Evolutionary conservation across 805 yeast genomes (phyloP).

Genomic region (Wickerhamomyces chambardii): DNA sequence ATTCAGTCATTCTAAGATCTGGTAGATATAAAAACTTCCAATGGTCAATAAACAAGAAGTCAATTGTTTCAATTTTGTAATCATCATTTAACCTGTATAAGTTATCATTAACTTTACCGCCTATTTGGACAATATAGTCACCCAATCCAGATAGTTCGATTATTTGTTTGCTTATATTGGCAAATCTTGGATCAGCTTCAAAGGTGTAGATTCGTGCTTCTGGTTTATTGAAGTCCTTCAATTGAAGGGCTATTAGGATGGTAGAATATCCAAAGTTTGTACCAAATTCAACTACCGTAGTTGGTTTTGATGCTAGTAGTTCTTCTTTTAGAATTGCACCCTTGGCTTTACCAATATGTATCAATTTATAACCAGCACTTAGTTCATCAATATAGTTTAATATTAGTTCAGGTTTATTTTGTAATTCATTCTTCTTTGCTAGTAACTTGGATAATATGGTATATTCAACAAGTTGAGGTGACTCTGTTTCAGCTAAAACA

Average conservation of each 20-base stretch:
- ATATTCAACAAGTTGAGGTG: too few relatives aligned
- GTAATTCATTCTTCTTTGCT: conserved; percentile 1
- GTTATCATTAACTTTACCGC: conserved; percentile 8
- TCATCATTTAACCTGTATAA: conserved; percentile 2
- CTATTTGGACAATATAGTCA: conserved; percentile 6
- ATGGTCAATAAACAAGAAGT: conserved; percentile 32
- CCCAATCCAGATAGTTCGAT: conserved; percentile 12
- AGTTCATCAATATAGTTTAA: conserved; percentile 8
- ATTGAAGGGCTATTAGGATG: conserved; percentile 9
- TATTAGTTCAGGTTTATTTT: conserved; percentile 8
- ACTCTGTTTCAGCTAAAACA: too few relatives aligned
- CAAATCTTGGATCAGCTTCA: conserved; percentile 7
- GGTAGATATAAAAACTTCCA: conserved; percentile 28
- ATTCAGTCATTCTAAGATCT: conserved; percentile 31
- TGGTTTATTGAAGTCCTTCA: conserved; percentile 1
- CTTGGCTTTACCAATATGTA: conserved; percentile 5
- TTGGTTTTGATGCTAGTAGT: conserved; percentile 6
- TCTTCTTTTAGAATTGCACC: conserved; percentile 1
- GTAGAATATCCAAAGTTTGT: conserved; percentile 12
- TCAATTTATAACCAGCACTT: not conserved
- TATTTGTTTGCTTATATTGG: conserved; percentile 5
- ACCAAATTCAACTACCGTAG: conserved; percentile 12
- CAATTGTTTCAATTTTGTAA: conserved; percentile 12
- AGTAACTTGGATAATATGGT: too few relatives aligned
- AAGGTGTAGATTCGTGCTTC: conserved; percentile 10